Evolutionary conservation across 768 basidiomycete genomes (phyloP).

Genomic region (Tulasnella sp.): DNA sequence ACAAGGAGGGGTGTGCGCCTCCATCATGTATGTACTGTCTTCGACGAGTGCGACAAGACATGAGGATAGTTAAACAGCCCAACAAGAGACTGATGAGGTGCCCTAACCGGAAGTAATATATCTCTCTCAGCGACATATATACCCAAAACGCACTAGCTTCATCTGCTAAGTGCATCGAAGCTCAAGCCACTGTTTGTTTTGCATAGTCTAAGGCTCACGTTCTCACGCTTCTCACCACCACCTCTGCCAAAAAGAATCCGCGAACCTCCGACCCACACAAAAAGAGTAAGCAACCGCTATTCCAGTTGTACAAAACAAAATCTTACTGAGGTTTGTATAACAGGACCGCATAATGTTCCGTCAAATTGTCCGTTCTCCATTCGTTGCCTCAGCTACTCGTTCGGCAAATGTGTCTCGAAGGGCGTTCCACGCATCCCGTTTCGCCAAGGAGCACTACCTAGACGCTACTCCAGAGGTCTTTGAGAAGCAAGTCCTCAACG

Average conservation of each 20-base stretch:
- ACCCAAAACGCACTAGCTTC: neutral
- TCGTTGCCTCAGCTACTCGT: neutral
- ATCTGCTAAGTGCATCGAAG: neutral
- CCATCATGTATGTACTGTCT: too few relatives aligned
- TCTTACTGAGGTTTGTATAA: neutral
- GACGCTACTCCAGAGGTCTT: conserved; percentile 15
- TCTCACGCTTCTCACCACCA: neutral
- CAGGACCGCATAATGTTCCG: neutral
- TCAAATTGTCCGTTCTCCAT: neutral
- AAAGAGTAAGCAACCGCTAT: neutral
- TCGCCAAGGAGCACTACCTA: conserved; percentile 4
- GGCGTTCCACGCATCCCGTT: conserved; percentile 3
- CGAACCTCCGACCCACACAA: neutral
- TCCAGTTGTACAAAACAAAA: neutral
- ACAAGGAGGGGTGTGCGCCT: too few relatives aligned
- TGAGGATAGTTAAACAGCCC: too few relatives aligned
- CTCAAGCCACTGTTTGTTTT: neutral
- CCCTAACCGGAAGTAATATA: neutral
- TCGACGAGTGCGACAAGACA: too few relatives aligned
- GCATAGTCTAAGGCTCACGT: neutral
- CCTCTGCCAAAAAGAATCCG: neutral
- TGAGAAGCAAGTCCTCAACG: conserved; percentile 12
- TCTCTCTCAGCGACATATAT: neutral
- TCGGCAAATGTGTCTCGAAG: neutral
- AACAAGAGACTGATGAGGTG: too few relatives aligned